Base-by-base conservation (phyloP, 1,284 basidiomycete genomes). In the Dichomitus squalens region DNA sequence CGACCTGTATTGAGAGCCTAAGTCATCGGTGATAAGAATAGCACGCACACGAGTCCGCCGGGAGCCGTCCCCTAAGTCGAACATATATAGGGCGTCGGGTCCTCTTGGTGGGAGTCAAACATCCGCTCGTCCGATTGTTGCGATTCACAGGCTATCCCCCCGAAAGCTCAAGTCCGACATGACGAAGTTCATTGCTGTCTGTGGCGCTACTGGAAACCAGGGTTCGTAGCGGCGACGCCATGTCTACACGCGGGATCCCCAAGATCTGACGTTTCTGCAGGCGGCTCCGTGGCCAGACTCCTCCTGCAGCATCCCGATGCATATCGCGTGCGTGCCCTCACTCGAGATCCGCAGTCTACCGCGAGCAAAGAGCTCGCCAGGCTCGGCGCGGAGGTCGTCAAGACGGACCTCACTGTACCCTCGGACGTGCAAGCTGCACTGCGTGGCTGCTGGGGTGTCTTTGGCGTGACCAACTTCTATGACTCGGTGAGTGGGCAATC, bases 401-500 rank as follows among this genome's bases (percentile, higher is more conserved):
- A 55, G 14, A 58, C 63, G 12, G 66, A 67, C 55, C 53, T 67
- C 11, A 64, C 64, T 14, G 34, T 62, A 8, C 63, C 63, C 3
- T 35, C 54, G 1, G 57, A 64, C 41, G 52, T 67, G 9, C 31
- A 27, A 1, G 53, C 41, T 4, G 66, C 66, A 3, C 57, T 67
- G 2, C 55, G 55, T 4, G 64, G 50, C 12, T 67, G 66, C 41
- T 67, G 66, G 66, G 66, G 66, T 8, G 64, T 67, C n/a, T 67
- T 67, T 18, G 66, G 63, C 9, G 66, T 67, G 9, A 67, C 66
- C 4, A 66, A 67, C 49, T 67, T 67, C 61, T 67, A 67, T 52
- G 66, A 67, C 52, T 58, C 64, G 14, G 66, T 67, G 27, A 34
- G 65, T 48, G 16, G n/a, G 8, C 9, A 16, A 8, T 27, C 35